Base-by-base conservation (phyloP, 2,329 filamentous ascomycete species). In the Neonectria hederae region DNA sequence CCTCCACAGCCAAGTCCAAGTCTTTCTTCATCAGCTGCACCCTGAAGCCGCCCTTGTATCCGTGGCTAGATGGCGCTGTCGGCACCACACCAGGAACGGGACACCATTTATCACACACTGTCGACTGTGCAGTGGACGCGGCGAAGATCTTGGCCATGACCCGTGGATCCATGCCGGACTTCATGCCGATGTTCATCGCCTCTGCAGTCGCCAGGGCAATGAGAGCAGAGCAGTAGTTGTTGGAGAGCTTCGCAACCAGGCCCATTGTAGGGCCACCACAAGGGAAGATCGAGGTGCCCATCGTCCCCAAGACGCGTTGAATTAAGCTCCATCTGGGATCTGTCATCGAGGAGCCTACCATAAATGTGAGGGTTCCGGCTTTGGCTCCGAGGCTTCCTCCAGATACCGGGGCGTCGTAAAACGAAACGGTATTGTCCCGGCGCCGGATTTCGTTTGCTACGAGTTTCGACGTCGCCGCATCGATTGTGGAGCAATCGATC, bases 251-350 rank as follows among this genome's bases (percentile, higher is more conserved):
- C 6, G 65, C 62, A 5, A 43, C 53, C 1, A 67, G 56, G 7
- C 65, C 65, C 62, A 65, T 59, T 2, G 51, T 26, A 11, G 30
- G 28, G 9, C 52, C 59, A 8, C 65, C 65, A 22, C 65, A 67
- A 10, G 54, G 43, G 74, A 80, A 28, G 9, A 65, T 40, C 11
- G 24, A 43, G 9, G 48, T 63, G 17, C 64, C 64, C 64, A 63
- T 63, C 8, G 28, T 22, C 14, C 38, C 13, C 26, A 63, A 24
- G 5, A 63, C 22, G 4, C 19, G 17, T 4, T 62, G 11, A 5
- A 65, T 11, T 2, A 51, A 32, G 3, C 28, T 10, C 28, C 32
- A 59, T 4, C 57, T 30, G 21, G 17, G 28, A 35, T 55, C 56
- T 13, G 19, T 30, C n/a, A 10, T 14, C 5, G 63, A 30, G 46